Conservation (phyloP, 306 rosid genomes). For the Trifolium pratense region DNA sequence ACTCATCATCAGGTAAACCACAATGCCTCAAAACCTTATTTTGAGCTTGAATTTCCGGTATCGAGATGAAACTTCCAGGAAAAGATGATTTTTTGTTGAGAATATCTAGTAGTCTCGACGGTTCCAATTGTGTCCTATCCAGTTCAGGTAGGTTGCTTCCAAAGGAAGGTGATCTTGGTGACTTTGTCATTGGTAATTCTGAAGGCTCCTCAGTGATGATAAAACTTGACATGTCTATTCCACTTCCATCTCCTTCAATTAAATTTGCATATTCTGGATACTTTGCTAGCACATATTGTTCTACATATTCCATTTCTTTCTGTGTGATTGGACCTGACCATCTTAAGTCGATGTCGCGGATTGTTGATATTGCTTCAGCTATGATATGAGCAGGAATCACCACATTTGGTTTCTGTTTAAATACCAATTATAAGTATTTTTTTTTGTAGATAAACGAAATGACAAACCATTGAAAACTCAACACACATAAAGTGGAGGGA, state of each 20-base stretch:
- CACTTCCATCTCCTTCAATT: constrained; percentile 54
- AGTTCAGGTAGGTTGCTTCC: constrained; percentile 75
- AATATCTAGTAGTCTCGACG: constrained; percentile 79
- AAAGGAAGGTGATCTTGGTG: constrained; percentile 60
- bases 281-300: constrained; percentile 75
- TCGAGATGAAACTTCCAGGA: constrained; percentile 78
- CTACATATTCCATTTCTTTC: constrained; percentile 78
- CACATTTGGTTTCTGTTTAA: constrained; percentile 56
- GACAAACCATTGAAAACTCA: too few species aligned
- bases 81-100: constrained; percentile 69
- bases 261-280: constrained; percentile 72
- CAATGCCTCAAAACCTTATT: constrained; percentile 73
- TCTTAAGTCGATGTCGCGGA: constrained; percentile 70
- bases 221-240: constrained; percentile 58
- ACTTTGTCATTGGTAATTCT: constrained; percentile 47
- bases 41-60: constrained; percentile 73
- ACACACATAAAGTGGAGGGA: too few species aligned
- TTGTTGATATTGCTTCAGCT: constrained; percentile 77
- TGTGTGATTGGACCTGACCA: constrained; percentile 94
- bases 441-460: too few species aligned
- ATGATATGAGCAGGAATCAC: constrained; percentile 71
- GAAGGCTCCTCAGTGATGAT: constrained; percentile 65
- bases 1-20: constrained; percentile 69
- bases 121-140: constrained; percentile 71
- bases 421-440: constrained; percentile 20